phyloP scores from a whole-genome alignment of 805 yeast genomes.

The Zygotorulaspora sp. region DNA sequence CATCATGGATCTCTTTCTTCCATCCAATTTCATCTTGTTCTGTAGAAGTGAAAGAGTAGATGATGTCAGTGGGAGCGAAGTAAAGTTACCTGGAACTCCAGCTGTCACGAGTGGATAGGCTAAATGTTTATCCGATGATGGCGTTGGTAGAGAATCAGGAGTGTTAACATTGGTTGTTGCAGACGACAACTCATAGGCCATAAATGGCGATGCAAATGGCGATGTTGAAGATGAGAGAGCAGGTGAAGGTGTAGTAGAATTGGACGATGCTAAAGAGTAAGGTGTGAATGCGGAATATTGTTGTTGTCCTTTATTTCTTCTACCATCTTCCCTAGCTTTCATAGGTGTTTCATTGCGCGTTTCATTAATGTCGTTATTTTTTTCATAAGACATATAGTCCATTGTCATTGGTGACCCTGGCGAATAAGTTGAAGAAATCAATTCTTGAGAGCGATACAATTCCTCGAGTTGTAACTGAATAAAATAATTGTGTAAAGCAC shows the following conservation, averaged over 20 bases:
- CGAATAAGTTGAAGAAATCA: conserved; percentile 8
- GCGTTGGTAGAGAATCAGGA: conserved; percentile 18
- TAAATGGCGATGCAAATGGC: conserved; percentile 24
- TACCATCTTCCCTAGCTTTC: conserved; percentile 1
- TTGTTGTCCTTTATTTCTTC: conserved; percentile 11
- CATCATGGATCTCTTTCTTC: conserved; percentile 4
- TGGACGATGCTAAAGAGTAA: conserved; percentile 14
- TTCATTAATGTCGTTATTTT: conserved; percentile 9
- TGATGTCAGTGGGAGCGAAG: conserved; percentile 24
- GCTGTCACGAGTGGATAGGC: conserved; percentile 5
- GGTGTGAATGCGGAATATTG: conserved; percentile 10
- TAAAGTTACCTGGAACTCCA: conserved; percentile 7
- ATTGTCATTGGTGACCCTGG: not conserved
- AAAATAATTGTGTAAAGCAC: conserved; percentile 19
- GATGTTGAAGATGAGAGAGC: conserved; percentile 19
- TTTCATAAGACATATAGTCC: conserved; percentile 3
- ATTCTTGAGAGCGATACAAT: conserved; percentile 27
- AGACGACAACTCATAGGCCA: conserved; percentile 12
- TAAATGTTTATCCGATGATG: conserved; percentile 9
- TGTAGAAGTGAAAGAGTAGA: conserved; percentile 22
- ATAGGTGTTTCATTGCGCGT: not conserved
- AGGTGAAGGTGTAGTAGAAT: conserved; percentile 17
- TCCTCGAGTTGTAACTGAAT: conserved; percentile 24
- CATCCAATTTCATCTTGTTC: conserved; percentile 11
- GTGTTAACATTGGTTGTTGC: conserved; percentile 9